A percentile compares a stretch with the other conserved stretches of the same genome.
These are phyloP conservation scores for Aaosphaeria arxii DNA, from an alignment of 2,329 filamentous ascomycete species.

Conservation along the genomic window DNA sequence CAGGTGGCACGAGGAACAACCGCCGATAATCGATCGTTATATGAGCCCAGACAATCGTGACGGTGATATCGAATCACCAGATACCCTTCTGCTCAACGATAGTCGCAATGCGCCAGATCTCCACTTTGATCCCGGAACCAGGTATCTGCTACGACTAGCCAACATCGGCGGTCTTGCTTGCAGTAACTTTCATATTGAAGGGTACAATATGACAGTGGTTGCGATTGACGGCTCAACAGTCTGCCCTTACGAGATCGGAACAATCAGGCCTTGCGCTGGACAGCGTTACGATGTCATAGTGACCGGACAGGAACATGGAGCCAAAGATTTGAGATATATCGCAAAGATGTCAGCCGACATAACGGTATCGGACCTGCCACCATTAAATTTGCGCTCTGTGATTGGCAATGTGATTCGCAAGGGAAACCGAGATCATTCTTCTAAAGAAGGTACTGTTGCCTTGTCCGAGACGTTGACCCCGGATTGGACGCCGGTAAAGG, in stretches of 20 bases:
- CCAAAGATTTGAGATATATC: conserved; percentile 57
- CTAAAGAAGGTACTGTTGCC: too few relatives aligned
- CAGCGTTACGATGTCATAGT: conserved; percentile 63
- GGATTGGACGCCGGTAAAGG: conserved; percentile 49
- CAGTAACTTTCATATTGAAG: conserved; percentile 37
- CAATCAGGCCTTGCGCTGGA: conserved; percentile 38
- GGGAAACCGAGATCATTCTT: neutral
- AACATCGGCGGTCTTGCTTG: conserved; percentile 66
- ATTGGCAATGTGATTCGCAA: neutral
- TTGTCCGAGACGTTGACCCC: neutral
- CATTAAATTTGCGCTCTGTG: neutral
- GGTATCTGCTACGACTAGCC: conserved; percentile 67
- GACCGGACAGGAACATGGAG: conserved; percentile 50
- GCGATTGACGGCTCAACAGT: conserved; percentile 12
- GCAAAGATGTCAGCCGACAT: conserved; percentile 47
- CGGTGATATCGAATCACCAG: conserved; percentile 63
- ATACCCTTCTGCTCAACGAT: conserved; percentile 70
- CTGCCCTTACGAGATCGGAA: conserved; percentile 31
- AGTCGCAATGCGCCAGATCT: conserved; percentile 55
- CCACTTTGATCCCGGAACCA: conserved; percentile 62
- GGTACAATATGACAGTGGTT: conserved; percentile 3
- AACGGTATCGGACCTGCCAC: conserved; percentile 42
- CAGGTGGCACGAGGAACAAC: conserved; percentile 59
- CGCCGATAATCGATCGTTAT: conserved; percentile 45
- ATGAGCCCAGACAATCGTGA: conserved; percentile 46